Evolutionary conservation across 371 early-diverging fungal genomes (phyloP), one percentile per base, ranked within the genome.

Genomic region (Mucor circinelloides): DNA sequence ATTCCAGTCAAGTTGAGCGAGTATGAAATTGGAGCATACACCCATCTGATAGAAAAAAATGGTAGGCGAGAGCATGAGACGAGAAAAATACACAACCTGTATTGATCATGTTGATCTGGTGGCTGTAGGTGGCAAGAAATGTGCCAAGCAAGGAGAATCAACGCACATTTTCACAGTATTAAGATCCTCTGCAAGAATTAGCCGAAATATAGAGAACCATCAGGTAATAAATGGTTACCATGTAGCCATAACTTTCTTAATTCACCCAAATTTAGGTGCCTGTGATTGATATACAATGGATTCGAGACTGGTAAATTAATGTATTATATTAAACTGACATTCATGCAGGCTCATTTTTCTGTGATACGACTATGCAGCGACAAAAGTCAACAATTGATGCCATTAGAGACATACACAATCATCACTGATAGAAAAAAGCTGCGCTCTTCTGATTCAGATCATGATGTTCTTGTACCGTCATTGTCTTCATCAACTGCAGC

Each of bases 261-360:
- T 62, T 58, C 27, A 25, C 10, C 46, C 5, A n/a, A 10, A 36
- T 2, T 6, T 36, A 72, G 71, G 48, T 68, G 17, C 79, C 79
- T 17, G 67, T 78, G 13, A 31, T 76, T 10, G 61, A 69, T 54
- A 50, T 71, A 17, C 63, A 81, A 23, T 81, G 81, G 81, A n/a
- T 81, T 27, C 68, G 67, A 21, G 72, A 73, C 25, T 77, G 78
- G 81, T 81, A 60, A 46, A 59, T 46, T 34, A 40, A 4, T 40
- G 1, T 8, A 9, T 42, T 25, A 12, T 52, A 19, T 46, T 46
- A 42, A 42, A 34, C 9, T 34, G 2, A 42, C 21, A 50, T 50
- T 55, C 31, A 55, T 55, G 55, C 55, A n/a, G 6, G 28, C 23
- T 31, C 2, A 31, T 55, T 30, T 30, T 8, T 30, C 55, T 31